These are phyloP conservation scores for Mytilinidion resinicola DNA, from an alignment of 495 filamentous ascomycete species.

Conservation along the genomic window DNA sequence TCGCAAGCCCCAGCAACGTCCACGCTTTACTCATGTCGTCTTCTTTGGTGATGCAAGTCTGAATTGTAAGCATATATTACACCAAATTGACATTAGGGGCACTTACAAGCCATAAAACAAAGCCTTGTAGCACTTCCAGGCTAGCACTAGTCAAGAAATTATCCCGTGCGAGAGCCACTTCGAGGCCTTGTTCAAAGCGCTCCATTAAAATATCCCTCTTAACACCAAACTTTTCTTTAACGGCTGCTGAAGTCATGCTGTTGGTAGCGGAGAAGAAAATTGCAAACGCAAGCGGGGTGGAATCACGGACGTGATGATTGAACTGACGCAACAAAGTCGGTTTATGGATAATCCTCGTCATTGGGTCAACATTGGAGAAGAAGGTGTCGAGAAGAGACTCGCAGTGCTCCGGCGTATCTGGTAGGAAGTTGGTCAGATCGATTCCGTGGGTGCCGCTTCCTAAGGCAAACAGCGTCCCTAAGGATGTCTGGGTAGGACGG, in stretches of 20 bases:
- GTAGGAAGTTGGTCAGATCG: conserved; percentile 11
- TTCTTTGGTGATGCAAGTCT: conserved; percentile 26
- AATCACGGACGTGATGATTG: conserved; percentile 9
- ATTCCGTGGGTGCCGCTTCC: conserved; percentile 12
- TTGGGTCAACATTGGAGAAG: conserved; percentile 25
- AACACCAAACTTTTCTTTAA: conserved; percentile 19
- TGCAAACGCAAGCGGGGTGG: conserved; percentile 19
- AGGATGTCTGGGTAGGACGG: conserved; percentile 1
- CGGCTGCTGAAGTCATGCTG: conserved; percentile 8
- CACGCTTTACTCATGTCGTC: conserved; percentile 30
- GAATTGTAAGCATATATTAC: neutral
- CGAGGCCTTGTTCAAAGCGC: conserved; percentile 20
- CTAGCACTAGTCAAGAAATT: conserved; percentile 23
- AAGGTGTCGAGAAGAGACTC: conserved; percentile 21
- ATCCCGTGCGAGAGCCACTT: conserved; percentile 22
- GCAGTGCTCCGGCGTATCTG: conserved; percentile 13
- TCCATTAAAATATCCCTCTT: conserved; percentile 16
- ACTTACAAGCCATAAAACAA: conserved; percentile 23
- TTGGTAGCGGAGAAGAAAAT: conserved; percentile 23
- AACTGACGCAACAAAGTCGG: conserved; percentile 22
- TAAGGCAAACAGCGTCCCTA: conserved; percentile 16
- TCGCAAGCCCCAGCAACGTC: conserved; percentile 23
- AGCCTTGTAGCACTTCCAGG: conserved; percentile 24
- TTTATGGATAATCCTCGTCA: conserved; percentile 21
- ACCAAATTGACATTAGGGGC: neutral